These are phyloP conservation scores for Mycena floridula DNA, from an alignment of 768 basidiomycete species.

Conservation along the genomic window DNA sequence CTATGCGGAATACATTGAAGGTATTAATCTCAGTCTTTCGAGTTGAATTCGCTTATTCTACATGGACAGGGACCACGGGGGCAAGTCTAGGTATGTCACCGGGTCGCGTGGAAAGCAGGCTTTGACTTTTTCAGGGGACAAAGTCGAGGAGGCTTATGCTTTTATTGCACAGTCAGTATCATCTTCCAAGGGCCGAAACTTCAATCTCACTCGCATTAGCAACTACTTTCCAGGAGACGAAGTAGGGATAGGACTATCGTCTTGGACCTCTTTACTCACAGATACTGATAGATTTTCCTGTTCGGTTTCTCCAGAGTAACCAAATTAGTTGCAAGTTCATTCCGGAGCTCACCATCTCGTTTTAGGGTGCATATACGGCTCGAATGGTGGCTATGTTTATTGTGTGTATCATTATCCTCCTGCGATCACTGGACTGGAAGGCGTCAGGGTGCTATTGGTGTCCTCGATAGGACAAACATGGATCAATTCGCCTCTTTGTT, in stretches of 20 bases:
- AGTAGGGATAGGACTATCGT: conserved; percentile 26
- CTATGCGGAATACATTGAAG: conserved; percentile 57
- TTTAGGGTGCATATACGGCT: conserved; percentile 69
- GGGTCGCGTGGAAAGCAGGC: background rate
- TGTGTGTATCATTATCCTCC: conserved; percentile 25
- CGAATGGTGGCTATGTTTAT: conserved; percentile 71
- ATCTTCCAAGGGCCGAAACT: background rate
- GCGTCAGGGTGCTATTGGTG: conserved; percentile 57
- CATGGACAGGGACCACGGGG: conserved; percentile 51
- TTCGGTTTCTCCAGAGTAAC: conserved; percentile 74
- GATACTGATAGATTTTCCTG: conserved; percentile 52
- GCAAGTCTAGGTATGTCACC: conserved; percentile 44
- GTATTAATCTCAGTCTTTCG: too few species aligned
- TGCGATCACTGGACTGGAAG: background rate
- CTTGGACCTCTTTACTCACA: conserved; percentile 3
- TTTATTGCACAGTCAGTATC: conserved; percentile 69
- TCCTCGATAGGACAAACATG: conserved; percentile 69
- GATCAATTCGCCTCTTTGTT: conserved; percentile 65
- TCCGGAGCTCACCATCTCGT: conserved; percentile 5
- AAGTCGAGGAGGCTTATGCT: conserved; percentile 75
- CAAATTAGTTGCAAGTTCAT: too few species aligned
- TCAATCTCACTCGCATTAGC: conserved; percentile 24
- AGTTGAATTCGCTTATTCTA: conserved; percentile 7
- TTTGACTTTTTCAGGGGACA: conserved; percentile 26
- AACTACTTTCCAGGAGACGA: conserved; percentile 72